Base-by-base conservation (phyloP, 495 filamentous ascomycete species). In the Neurospora tetrasperma region DNA sequence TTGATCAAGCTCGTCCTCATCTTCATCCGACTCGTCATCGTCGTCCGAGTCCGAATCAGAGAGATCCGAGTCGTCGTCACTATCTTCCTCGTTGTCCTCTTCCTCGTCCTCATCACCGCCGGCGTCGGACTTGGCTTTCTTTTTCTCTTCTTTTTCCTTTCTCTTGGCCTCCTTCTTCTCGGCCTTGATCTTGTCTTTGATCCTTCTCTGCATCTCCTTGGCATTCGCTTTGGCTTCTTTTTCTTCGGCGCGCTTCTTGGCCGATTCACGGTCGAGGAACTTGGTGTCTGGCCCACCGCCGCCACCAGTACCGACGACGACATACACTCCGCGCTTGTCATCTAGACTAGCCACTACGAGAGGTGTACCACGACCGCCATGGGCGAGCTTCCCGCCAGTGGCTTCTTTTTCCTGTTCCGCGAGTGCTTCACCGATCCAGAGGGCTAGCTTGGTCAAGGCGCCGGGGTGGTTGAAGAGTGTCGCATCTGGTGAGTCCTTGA, bases 351-450 rank as follows among this genome's bases (percentile, higher is more conserved):
- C 96, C 44, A 97, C 90, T 3, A 98, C 96, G 1, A 99, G 87
- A 42, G 96, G 94, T 35, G 92, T 93, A 41, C 92, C 91, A 16
- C 88, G 85, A 11, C 92, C 92, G 9, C 89, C 87, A 70, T 90
- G 89, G 2, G 88, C 86, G 23, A 89, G 84, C 74, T 89, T 91
- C 1, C 54, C 54, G 18, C 92, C 90, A 18, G 87, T 88, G 2
- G 82, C 85, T 54, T 96, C 93, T 35, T 88, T 88, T 78, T 98
- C 96, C 75, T 94, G 90, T 77, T 97, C 96, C 10, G 89, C 88
- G 48, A 98, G 90, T 3, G 96, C 96, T 82, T 98, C 95, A 18
- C 92, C 93, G 71, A 98, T 87, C 96, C 96, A 99, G 3, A 97
- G 84, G 0, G 94, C 94, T 11, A 99, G 85, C 80, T 98, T 98